Base-by-base conservation (phyloP, 2,329 filamentous ascomycete genomes). In the Aspergillus amoenus region DNA sequence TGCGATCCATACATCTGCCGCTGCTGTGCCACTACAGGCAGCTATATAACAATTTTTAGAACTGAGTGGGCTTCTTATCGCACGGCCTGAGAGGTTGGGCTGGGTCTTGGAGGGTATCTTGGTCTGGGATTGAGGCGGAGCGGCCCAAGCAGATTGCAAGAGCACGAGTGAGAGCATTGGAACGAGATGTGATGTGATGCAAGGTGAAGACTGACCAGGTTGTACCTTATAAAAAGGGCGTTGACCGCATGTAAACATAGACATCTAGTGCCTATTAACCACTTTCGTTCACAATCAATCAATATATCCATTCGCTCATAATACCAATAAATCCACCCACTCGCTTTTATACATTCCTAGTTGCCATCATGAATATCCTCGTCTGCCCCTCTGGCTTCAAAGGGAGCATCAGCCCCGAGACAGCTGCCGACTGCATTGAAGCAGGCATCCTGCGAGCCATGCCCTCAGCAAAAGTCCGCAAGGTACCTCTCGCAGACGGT, bases 301-400 rank as follows among this genome's bases (percentile, higher is more conserved):
- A 21, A 21, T 3, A 21, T 21, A 21, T 21, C 21, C 21, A 21
- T 21, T 21, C 21, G 21, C 21, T 21, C 21, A 21, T 21, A 21
- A 21, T 21, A 21, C 21, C 21, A 21, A 21, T 21, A 21, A 21
- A 37, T 7, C 12, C 4, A 18, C 49, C 13, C 42, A 46, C 12
- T 53, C 42, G 27, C 9, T 30, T 9, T 49, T 22, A 39, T 42
- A 9, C 24, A 37, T 45, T 11, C 6, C 13, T 34, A 24, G 24
- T 5, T 27, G 13, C 17, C 37, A 45, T 57, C 55, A 56, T 63
- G 63, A 63, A 69, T 34, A 71, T 83, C 22, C 74, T 83, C 48
- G 74, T 83, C 39, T 79, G 78, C 15, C 81, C 81, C 0, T 82
- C 80, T 0, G 81, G 81, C 2, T 83, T 83, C 73, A 83, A 83